A percentile compares a stretch with the other conserved stretches of the same genome.
Conservation (phyloP, 345 rosid species). For the Citrus sp. region DNA sequence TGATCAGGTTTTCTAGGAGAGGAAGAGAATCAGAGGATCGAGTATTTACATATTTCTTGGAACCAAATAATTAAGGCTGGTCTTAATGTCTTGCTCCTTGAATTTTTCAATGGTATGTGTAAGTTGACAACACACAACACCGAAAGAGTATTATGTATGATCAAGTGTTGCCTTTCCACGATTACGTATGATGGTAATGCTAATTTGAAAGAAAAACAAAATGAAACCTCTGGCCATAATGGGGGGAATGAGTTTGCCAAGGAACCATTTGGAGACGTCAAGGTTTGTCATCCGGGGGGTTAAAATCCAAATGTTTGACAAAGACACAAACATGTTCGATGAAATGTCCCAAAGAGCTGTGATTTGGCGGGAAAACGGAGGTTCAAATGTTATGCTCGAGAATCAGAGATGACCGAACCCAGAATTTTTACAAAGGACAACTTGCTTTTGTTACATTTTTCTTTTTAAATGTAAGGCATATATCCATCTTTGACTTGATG, state of each 20-base stretch:
- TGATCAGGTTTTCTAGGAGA: background rate
- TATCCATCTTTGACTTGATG: too few relatives aligned
- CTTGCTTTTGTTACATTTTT: too few relatives aligned
- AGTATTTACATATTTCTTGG: background rate
- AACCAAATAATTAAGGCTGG: background rate
- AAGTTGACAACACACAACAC: constrained; percentile 65
- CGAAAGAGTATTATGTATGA: constrained; percentile 63
- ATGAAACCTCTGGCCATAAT: background rate
- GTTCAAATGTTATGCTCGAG: too few relatives aligned
- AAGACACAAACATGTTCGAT: too few relatives aligned
- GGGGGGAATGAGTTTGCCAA: background rate
- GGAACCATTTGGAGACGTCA: too few relatives aligned
- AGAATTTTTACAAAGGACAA: too few relatives aligned
- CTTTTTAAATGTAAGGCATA: too few relatives aligned
- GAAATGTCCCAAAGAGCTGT: too few relatives aligned
- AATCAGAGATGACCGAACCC: too few relatives aligned
- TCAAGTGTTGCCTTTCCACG: constrained; percentile 60
- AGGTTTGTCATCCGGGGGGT: too few relatives aligned
- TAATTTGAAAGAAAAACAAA: constrained; percentile 19
- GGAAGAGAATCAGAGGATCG: background rate
- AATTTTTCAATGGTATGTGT: constrained; percentile 10
- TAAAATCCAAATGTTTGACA: too few relatives aligned
- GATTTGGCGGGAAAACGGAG: too few relatives aligned
- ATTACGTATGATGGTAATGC: constrained; percentile 22
- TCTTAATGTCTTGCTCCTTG: background rate